A percentile compares a stretch with the other conserved stretches of the same genome.
These are phyloP conservation scores for Fusarium sp. DNA, from an alignment of 2,329 filamentous ascomycete species.

Conservation along the genomic window DNA sequence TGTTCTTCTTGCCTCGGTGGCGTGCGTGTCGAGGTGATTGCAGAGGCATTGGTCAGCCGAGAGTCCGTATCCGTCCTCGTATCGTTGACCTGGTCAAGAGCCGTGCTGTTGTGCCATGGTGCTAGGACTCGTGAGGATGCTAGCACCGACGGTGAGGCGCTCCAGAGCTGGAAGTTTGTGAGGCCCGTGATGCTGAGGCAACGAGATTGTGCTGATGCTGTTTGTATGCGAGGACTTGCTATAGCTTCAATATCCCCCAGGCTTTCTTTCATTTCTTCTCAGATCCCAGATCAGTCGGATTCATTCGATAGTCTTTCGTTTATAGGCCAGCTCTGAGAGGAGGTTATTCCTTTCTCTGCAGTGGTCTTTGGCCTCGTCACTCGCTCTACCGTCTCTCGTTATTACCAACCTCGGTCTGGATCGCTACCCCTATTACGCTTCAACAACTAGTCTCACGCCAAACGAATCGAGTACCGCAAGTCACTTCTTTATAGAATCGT, in stretches of 20 bases:
- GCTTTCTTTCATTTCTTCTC: slow-evolving; percentile 1
- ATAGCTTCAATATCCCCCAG: slow-evolving; percentile 42
- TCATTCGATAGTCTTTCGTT: slow-evolving; percentile 28
- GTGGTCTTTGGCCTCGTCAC: slow-evolving; percentile 24
- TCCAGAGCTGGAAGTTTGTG: slow-evolving; percentile 10
- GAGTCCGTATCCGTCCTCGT: slow-evolving; percentile 26
- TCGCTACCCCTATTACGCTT: not conserved
- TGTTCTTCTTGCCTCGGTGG: not conserved
- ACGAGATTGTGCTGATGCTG: not conserved
- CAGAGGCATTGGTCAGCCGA: not conserved
- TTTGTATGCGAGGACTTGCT: slow-evolving; percentile 25
- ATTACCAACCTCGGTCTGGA: not conserved
- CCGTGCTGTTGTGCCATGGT: slow-evolving; percentile 41
- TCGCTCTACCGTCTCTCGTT: slow-evolving; percentile 23
- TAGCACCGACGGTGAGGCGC: slow-evolving; percentile 30
- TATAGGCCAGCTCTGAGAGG: slow-evolving; percentile 1
- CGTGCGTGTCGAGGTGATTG: not conserved
- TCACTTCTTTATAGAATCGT: not conserved
- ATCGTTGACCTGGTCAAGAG: slow-evolving; percentile 21
- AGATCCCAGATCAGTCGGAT: slow-evolving; percentile 1
- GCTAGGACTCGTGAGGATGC: slow-evolving; percentile 2
- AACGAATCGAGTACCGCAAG: not conserved
- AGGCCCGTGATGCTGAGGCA: slow-evolving; percentile 19
- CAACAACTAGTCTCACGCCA: accelerated
- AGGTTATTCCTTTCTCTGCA: slow-evolving; percentile 4